Conservation (phyloP, 495 filamentous ascomycete species). For the Neurospora sp. region DNA sequence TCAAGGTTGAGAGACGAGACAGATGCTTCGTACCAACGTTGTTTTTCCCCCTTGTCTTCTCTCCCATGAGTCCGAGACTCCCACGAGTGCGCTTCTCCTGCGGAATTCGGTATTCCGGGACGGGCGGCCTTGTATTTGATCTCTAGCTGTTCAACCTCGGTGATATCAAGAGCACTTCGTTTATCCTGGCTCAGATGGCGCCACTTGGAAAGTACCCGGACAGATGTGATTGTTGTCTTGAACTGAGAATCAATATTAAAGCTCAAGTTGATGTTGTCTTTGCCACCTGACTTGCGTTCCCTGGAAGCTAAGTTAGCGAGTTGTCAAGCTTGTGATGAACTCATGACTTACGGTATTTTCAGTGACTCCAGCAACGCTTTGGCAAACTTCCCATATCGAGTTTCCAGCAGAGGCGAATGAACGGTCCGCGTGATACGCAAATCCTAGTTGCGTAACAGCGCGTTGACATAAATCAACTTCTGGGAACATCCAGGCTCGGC, state of each 20-base stretch:
- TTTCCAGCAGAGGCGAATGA: constrained; percentile 6
- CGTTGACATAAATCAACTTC: constrained; percentile 28
- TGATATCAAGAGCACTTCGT: constrained; percentile 27
- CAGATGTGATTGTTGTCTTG: constrained; percentile 12
- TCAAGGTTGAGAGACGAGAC: constrained; percentile 23
- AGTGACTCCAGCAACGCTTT: constrained; percentile 22
- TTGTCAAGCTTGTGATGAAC: not conserved
- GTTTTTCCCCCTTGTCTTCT: constrained; percentile 7
- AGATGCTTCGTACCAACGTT: constrained; percentile 33
- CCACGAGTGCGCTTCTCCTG: not conserved
- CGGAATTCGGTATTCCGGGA: not conserved
- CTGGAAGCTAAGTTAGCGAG: not conserved
- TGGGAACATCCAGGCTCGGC: constrained; percentile 4
- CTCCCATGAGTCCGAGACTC: not conserved
- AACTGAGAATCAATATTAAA: constrained; percentile 9
- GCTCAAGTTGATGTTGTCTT: constrained; percentile 11
- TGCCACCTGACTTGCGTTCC: constrained; percentile 1
- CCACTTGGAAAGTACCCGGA: constrained; percentile 25
- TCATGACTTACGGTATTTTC: constrained; percentile 24
- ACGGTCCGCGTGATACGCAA: constrained; percentile 20
- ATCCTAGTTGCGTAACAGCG: constrained; percentile 33
- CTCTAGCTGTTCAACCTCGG: constrained; percentile 29
- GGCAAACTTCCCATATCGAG: constrained; percentile 20
- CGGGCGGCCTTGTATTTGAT: not conserved
- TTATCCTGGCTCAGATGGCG: constrained; percentile 7